These are phyloP conservation scores for Phlebiopsis flavidoalba DNA, from an alignment of 768 basidiomycete genomes.

Conservation along the genomic window DNA sequence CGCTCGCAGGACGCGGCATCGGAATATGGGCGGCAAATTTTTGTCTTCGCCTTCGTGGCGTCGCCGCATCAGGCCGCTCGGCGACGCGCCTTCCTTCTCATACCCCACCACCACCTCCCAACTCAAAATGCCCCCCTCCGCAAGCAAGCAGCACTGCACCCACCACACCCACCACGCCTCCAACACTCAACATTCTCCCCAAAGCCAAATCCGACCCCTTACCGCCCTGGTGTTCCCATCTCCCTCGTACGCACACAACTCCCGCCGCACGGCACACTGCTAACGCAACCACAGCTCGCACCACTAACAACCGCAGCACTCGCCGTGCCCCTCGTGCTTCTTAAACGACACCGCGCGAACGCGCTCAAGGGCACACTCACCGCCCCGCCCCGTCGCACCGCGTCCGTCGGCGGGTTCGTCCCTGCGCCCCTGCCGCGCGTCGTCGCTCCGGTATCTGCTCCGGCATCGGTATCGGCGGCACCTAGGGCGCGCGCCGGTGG, in stretches of 20 bases:
- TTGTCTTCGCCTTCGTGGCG: neutral
- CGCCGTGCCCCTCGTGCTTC: constrained; percentile 23
- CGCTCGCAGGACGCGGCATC: neutral
- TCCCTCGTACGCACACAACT: constrained; percentile 20
- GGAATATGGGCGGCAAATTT: neutral
- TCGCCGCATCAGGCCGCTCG: neutral
- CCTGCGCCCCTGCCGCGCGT: neutral
- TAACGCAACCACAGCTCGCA: constrained; percentile 17
- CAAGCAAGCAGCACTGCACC: neutral
- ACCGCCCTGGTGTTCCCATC: constrained; percentile 27
- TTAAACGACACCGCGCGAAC: constrained; percentile 22
- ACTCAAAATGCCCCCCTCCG: neutral
- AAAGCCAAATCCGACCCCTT: constrained; percentile 9
- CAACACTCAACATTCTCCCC: neutral
- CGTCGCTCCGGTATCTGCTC: neutral
- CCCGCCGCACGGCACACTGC: neutral
- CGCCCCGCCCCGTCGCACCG: constrained; percentile 16
- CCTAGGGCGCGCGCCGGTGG: constrained; percentile 11
- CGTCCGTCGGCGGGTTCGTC: constrained; percentile 3
- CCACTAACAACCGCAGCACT: constrained; percentile 28
- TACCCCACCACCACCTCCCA: neutral
- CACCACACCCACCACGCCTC: neutral
- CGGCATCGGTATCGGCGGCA: neutral
- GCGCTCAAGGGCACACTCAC: constrained; percentile 13
- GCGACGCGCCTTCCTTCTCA: neutral